Base-by-base conservation (phyloP, 768 basidiomycete genomes). In the Paxillus ammoniavirescens region DNA sequence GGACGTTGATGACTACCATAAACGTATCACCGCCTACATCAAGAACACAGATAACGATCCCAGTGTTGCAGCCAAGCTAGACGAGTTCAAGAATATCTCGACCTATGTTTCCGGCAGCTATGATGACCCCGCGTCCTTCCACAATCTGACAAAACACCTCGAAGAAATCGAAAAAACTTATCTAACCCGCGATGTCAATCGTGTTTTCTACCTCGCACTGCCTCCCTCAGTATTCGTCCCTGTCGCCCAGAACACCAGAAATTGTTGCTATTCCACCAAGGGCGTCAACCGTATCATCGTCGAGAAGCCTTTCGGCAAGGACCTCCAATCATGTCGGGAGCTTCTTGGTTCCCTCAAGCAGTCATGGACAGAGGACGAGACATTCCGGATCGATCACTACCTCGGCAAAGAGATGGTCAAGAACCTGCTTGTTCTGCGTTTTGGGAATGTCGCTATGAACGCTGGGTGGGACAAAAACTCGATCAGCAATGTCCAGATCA, bases 361-460 rank as follows among this genome's bases (percentile, higher is more conserved):
- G 60, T 84, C 91, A 56, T 99, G 95, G 94, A 78, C 79, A 3
- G 96, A 99, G 73, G 92, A 98, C 28, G 97, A 99, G 77, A 98
- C 95, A 9, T 99, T 91, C 84, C 90, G 96, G 49, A 98, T 99
- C 68, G 96, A 99, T 73, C 96, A 99, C 69, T 99, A 99, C 72
- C 87, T 99, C 49, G 96, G 96, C 53, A 99, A 99, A 77, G 96
- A 99, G 81, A 98, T 99, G 96, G 92, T 98, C 67, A 99, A 99
- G 81, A 99, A 98, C 72, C 71, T 99, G 51, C 88, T 98, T 58
- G 92, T 98, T 28, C 77, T 98, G 49, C 87, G 96, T 33, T 99
- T 99, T 65, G 96, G 93, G 58, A 99, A 99, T 73, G 74, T 94
- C 60, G 90, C 94, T 23, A 72, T 97, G 77, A 84, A 84, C 58